These are phyloP conservation scores for Pontederia paniculata DNA, from an alignment of 176 grass and related monocot species.

Conservation along the genomic window DNA sequence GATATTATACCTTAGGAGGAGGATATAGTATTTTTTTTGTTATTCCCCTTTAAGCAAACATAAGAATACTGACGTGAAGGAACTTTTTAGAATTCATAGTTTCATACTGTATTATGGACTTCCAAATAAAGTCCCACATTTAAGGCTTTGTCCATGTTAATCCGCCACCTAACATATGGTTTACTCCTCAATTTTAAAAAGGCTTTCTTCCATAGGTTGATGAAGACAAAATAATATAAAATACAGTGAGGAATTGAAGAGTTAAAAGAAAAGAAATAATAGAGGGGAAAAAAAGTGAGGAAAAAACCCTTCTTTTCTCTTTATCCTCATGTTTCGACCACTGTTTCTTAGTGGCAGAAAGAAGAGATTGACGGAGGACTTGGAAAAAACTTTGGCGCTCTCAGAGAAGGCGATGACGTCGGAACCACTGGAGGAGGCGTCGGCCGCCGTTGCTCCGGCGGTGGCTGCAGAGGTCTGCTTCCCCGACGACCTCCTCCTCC, in stretches of 20 bases:
- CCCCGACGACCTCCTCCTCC: slow-evolving; percentile 7
- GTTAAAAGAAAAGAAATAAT: not conserved
- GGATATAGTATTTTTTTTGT: too few species aligned
- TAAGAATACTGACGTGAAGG: too few species aligned
- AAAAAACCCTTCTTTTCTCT: not conserved
- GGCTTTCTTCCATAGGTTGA: not conserved
- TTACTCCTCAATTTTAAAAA: too few species aligned
- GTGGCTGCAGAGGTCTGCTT: slow-evolving; percentile 10
- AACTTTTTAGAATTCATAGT: too few species aligned
- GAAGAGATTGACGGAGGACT: too few species aligned
- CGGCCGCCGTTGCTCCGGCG: not conserved
- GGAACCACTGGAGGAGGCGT: not conserved
- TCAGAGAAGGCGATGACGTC: slow-evolving; percentile 9
- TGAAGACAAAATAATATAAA: too few species aligned
- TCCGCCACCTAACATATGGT: too few species aligned
- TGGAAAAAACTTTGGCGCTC: not conserved
- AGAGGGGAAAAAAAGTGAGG: not conserved
- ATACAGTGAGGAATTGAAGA: not conserved
- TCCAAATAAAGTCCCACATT: too few species aligned
- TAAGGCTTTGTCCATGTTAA: too few species aligned
- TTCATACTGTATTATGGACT: too few species aligned
- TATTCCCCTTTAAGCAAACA: too few species aligned
- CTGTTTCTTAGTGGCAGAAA: slow-evolving; percentile 8
- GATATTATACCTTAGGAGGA: too few species aligned
- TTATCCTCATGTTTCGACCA: slow-evolving; percentile 5